Evolutionary conservation across 2,329 filamentous ascomycete species (phyloP), one percentile per base, ranked within the genome.

Genomic region (Fusarium heterosporum): DNA sequence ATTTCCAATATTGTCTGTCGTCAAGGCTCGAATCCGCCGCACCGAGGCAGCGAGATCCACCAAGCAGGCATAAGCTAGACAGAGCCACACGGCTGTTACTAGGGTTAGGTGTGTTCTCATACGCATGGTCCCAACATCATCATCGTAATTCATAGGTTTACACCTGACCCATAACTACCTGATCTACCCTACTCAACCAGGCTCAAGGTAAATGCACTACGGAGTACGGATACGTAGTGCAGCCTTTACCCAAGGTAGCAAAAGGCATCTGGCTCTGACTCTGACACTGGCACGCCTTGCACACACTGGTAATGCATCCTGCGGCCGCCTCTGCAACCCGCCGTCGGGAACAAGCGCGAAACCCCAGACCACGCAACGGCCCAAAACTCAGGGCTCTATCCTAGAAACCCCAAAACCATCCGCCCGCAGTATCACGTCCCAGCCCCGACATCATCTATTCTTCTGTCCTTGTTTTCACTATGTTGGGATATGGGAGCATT

Each of bases 321-420:
- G 77, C 77, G 77, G 77, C 77, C 77, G 71, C 59, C 70, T 77
- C 76, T 79, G 76, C 76, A 75, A 73, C 77, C 76, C 74, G 72
- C 72, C 71, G 68, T 71, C 76, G 76, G 75, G 72, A 75, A 74
- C 72, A 75, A 74, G 75, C 74, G 75, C 74, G 74, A 71, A 72
- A 75, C 76, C 75, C 75, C 72, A 71, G 72, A 70, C 70, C 46
- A 61, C 58, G 54, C 60, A 72, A 67, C 60, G 61, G 47, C 57
- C 66, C 64, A 67, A 67, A 65, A 50, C 68, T 53, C 55, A 64
- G 58, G 64, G 55, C 62, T 59, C 54, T 45, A 34, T 34, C 12
- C 30, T 34, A 64, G 53, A 64, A 61, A 55, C 47, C 58, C 55
- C 53, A 67, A 64, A 54, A 55, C 47, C 52, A 54, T 61, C 57